Percentiles rank a stretch among this genome's conserved stretches.
Conservation (phyloP, 1,139 yeast genomes). For the Waltiozyma sp. region DNA sequence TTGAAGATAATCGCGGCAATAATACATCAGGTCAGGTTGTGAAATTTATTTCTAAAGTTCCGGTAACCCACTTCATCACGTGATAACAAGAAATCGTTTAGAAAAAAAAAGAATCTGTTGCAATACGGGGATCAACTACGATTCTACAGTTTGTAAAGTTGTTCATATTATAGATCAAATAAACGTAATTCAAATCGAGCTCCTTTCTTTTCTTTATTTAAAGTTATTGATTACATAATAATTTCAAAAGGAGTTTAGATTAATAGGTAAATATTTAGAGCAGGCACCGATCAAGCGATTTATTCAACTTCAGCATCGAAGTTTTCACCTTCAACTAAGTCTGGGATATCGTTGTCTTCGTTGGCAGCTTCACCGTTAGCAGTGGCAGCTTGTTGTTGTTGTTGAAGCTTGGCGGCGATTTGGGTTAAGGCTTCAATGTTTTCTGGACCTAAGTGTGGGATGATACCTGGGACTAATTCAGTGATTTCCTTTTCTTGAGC, state of each 20-base stretch:
- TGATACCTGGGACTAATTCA: conserved; percentile 88
- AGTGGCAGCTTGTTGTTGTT: conserved; percentile 38
- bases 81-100: too few species aligned
- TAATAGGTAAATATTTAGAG: too few species aligned
- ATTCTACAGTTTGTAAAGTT: too few species aligned
- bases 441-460: conserved; percentile 96
- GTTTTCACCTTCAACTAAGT: conserved; percentile 89
- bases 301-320: conserved; percentile 76
- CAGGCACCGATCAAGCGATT: conserved; percentile 13
- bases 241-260: not conserved
- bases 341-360: conserved; percentile 53
- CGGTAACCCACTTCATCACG: too few species aligned
- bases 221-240: not conserved
- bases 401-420: conserved; percentile 83
- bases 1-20: not conserved
- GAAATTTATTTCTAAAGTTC: too few species aligned
- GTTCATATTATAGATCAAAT: too few species aligned
- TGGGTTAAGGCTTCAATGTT: conserved; percentile 82
- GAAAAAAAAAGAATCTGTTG: not conserved
- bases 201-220: not conserved
- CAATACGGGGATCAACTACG: too few species aligned
- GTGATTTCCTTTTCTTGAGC: conserved; percentile 90
- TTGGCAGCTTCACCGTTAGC: conserved; percentile 43
- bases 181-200: too few species aligned
- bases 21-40: too few species aligned